These are phyloP conservation scores for Rossbeevera mucosa DNA, from an alignment of 768 basidiomycete species.

Conservation along the genomic window DNA sequence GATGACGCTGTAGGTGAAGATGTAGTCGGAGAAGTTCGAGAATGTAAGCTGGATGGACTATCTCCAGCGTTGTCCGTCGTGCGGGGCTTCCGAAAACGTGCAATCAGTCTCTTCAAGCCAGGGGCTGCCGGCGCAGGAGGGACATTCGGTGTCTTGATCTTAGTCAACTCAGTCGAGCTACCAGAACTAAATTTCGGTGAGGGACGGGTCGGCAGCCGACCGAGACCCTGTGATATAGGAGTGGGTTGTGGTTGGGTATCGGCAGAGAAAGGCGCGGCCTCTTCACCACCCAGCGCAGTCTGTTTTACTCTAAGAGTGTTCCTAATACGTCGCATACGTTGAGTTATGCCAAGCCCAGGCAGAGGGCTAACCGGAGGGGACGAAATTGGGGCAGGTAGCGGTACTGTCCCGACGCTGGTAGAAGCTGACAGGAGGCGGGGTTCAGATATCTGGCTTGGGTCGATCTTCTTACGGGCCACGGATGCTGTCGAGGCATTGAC, in stretches of 20 bases:
- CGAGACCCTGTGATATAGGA: slow-evolving; percentile 35
- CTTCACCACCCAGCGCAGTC: slow-evolving; percentile 48
- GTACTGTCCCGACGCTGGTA: slow-evolving; percentile 63
- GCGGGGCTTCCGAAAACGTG: slow-evolving; percentile 55
- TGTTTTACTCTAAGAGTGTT: slow-evolving; percentile 59
- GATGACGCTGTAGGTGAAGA: slow-evolving; percentile 33
- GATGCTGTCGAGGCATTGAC: slow-evolving; percentile 40
- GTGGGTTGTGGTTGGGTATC: slow-evolving; percentile 38
- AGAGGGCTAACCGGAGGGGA: slow-evolving; percentile 34
- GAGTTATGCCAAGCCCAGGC: slow-evolving; percentile 52
- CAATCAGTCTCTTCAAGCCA: slow-evolving; percentile 76
- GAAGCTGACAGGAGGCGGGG: slow-evolving; percentile 65
- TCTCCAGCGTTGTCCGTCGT: slow-evolving; percentile 23
- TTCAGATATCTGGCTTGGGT: slow-evolving; percentile 58
- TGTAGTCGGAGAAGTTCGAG: slow-evolving; percentile 30
- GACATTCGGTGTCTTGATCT: slow-evolving; percentile 51
- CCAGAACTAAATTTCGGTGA: slow-evolving; percentile 37
- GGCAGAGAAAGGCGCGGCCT: slow-evolving; percentile 39
- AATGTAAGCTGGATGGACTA: slow-evolving; percentile 30
- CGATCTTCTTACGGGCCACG: slow-evolving; percentile 51
- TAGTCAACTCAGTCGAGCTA: slow-evolving; percentile 44
- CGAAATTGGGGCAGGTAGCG: slow-evolving; percentile 40
- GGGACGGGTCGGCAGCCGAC: slow-evolving; percentile 45
- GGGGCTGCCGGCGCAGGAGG: slow-evolving; percentile 73
- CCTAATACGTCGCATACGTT: slow-evolving; percentile 67